Evolutionary conservation across 2,329 filamentous ascomycete genomes (phyloP).

Genomic region (Nothophaeocryptopus gaeumannii): DNA sequence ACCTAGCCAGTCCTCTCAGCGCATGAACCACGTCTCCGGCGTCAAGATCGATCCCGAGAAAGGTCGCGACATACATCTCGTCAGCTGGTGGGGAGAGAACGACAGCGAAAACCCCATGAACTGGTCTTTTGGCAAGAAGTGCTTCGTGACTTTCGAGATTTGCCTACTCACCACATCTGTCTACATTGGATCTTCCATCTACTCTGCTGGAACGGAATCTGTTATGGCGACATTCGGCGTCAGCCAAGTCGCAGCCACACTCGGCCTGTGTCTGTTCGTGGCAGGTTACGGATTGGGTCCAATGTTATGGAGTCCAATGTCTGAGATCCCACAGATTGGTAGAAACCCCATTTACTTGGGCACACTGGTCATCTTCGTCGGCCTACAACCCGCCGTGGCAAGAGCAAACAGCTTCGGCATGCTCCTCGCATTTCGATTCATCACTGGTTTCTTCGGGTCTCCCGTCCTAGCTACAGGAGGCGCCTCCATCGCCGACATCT

Average conservation of each 20-base stretch:
- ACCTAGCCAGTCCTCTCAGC: neutral
- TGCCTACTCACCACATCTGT: slow-evolving; percentile 47
- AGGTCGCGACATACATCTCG: slow-evolving; percentile 49
- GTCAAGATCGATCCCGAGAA: slow-evolving; percentile 52
- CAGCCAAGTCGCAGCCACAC: slow-evolving; percentile 44
- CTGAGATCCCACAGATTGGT: slow-evolving; percentile 51
- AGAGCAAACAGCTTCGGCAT: slow-evolving; percentile 53
- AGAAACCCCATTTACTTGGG: slow-evolving; percentile 50
- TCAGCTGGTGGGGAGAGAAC: slow-evolving; percentile 51
- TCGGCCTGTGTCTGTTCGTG: slow-evolving; percentile 53
- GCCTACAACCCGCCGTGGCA: slow-evolving; percentile 49
- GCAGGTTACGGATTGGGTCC: slow-evolving; percentile 51
- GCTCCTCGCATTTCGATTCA: slow-evolving; percentile 52
- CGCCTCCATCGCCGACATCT: slow-evolving; percentile 47
- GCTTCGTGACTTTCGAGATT: slow-evolving; percentile 46
- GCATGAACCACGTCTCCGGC: slow-evolving; percentile 41
- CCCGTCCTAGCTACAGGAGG: slow-evolving; percentile 47
- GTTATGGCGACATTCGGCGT: slow-evolving; percentile 47
- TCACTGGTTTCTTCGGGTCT: slow-evolving; percentile 52
- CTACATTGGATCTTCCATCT: slow-evolving; percentile 54
- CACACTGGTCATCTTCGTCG: slow-evolving; percentile 50
- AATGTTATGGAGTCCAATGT: slow-evolving; percentile 47
- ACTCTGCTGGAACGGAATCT: slow-evolving; percentile 44
- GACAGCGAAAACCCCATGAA: slow-evolving; percentile 42
- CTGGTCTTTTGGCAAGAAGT: slow-evolving; percentile 41